These are phyloP conservation scores for Phaffomyces antillensis DNA, from an alignment of 805 yeast genomes.

Conservation along the genomic window DNA sequence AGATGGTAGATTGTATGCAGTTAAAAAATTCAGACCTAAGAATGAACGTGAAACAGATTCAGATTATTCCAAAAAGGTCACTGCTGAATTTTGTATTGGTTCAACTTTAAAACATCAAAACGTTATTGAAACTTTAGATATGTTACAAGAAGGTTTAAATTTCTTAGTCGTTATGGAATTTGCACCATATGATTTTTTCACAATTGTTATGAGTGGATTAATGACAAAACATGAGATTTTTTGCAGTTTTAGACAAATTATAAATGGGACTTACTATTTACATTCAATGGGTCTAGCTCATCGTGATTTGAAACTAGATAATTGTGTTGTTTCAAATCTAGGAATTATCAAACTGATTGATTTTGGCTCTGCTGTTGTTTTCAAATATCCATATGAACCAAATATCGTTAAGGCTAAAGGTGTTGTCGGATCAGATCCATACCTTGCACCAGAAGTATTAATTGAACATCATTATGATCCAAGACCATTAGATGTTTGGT, in stretches of 20 bases:
- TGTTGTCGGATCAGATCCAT: slow-evolving; percentile 93
- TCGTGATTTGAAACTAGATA: slow-evolving; percentile 87
- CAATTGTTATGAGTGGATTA: slow-evolving; percentile 83
- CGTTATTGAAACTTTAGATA: slow-evolving; percentile 73
- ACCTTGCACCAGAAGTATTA: slow-evolving; percentile 88
- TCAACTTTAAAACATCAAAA: slow-evolving; percentile 73
- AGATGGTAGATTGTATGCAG: slow-evolving; percentile 66
- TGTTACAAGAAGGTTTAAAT: slow-evolving; percentile 57
- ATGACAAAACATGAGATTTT: slow-evolving; percentile 63
- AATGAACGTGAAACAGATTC: slow-evolving; percentile 52
- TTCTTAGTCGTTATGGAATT: slow-evolving; percentile 86
- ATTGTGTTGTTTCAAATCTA: slow-evolving; percentile 70
- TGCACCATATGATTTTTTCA: slow-evolving; percentile 86
- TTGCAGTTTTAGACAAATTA: slow-evolving; percentile 80
- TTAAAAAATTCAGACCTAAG: slow-evolving; percentile 75
- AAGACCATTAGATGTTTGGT: slow-evolving; percentile 87
- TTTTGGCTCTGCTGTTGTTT: slow-evolving; percentile 88
- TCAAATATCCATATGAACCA: slow-evolving; percentile 54
- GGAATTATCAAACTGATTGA: slow-evolving; percentile 87
- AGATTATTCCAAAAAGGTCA: slow-evolving; percentile 72
- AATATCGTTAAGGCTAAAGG: slow-evolving; percentile 68
- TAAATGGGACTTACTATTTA: slow-evolving; percentile 65
- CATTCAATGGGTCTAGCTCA: slow-evolving; percentile 86
- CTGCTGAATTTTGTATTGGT: slow-evolving; percentile 78
- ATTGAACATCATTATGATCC: slow-evolving; percentile 62